These are phyloP conservation scores for Carnegiea gigantea DNA, from an alignment of 179 eudicot species.

Conservation along the genomic window DNA sequence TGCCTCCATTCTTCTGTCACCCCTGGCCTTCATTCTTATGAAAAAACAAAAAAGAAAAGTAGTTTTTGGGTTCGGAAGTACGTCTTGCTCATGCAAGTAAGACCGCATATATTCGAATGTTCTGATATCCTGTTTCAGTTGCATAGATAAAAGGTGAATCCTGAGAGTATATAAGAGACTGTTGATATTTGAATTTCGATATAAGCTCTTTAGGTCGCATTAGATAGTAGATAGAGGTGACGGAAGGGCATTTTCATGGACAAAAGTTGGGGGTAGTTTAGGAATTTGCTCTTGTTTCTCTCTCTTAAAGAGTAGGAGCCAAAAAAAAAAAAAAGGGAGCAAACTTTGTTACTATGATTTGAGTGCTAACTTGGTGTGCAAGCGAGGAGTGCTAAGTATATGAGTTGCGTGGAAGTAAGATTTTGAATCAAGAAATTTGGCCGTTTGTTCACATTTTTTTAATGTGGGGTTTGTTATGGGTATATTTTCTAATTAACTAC, in stretches of 20 bases:
- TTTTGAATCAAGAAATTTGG: conserved; percentile 4
- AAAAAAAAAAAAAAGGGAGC: neutral
- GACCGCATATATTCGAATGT: neutral
- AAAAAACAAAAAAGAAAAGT: too few species aligned
- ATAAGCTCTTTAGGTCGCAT: too few species aligned
- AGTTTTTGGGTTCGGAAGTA: too few species aligned
- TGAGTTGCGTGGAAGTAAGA: conserved; percentile 24
- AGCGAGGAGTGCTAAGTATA: conserved; percentile 14
- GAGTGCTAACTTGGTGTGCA: conserved; percentile 19
- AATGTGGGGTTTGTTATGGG: neutral
- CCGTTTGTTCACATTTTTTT: conserved; percentile 14
- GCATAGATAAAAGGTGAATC: too few species aligned
- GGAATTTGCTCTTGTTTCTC: neutral
- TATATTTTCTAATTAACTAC: neutral
- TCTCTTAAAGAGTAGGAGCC: neutral
- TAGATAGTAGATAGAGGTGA: too few species aligned
- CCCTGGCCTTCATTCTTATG: neutral
- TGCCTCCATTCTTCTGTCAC: neutral
- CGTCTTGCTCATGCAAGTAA: neutral
- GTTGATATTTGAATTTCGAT: too few species aligned
- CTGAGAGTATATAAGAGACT: too few species aligned
- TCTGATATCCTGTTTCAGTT: too few species aligned
- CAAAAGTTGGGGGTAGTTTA: neutral
- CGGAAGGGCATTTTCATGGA: neutral
- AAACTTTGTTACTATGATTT: conserved; percentile 22